Percentiles rank a stretch among this genome's conserved stretches.
Evolutionary conservation across 163 green algal species (phyloP).

Genomic region (Scenedesmus sp.): DNA sequence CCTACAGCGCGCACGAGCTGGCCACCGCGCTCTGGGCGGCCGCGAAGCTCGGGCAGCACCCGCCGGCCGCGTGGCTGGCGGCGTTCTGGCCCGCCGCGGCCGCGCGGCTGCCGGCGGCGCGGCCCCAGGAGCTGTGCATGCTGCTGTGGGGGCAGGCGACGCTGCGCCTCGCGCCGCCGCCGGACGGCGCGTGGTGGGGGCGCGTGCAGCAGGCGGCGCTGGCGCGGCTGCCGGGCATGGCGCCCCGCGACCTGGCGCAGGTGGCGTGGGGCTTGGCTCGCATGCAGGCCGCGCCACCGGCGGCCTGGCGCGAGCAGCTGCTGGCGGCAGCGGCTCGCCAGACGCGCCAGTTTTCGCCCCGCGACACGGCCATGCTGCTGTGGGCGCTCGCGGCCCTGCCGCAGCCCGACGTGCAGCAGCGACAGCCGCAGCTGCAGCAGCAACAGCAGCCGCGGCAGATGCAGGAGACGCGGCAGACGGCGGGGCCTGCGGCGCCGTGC

Average conservation of each 20-base stretch:
- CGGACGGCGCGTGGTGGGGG: conserved; percentile 15
- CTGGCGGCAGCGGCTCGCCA: neutral
- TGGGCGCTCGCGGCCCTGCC: conserved; percentile 26
- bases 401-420: conserved; percentile 4
- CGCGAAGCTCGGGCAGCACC: conserved; percentile 35
- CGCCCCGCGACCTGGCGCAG: conserved; percentile 22
- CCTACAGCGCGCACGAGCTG: neutral
- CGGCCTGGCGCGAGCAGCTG: neutral
- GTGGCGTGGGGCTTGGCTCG: conserved; percentile 36
- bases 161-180: conserved; percentile 1
- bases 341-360: neutral
- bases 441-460: neutral
- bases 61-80: conserved; percentile 14
- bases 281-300: neutral
- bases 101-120: neutral
- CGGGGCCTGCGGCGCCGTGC: neutral
- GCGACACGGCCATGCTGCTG: conserved; percentile 26
- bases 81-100: neutral
- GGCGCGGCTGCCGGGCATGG: neutral
- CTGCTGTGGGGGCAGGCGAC: conserved; percentile 16
- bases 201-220: neutral
- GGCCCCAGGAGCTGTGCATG: conserved; percentile 39
- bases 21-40: conserved; percentile 31
- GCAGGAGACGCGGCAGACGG: neutral
- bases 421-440: conserved; percentile 17